Evolutionary conservation across 2,329 filamentous ascomycete genomes (phyloP).

Genomic region (Fusarium temperatum): DNA sequence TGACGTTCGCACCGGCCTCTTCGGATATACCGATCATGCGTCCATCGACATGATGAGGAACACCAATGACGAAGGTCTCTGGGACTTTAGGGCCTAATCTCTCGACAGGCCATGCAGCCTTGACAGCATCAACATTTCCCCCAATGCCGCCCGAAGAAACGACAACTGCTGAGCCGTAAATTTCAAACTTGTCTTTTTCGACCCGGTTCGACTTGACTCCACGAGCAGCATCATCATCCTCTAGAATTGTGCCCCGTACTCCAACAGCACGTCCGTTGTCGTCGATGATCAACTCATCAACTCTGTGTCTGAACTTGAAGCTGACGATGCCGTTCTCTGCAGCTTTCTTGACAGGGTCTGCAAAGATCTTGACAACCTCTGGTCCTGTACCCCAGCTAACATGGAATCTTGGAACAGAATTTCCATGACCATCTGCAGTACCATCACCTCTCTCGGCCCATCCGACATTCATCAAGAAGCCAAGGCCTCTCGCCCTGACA

Average conservation of each 20-base stretch:
- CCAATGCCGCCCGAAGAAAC: constrained; percentile 68
- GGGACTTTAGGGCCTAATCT: constrained; percentile 66
- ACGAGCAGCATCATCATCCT: constrained; percentile 58
- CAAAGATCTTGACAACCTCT: constrained; percentile 66
- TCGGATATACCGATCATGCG: constrained; percentile 68
- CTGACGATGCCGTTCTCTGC: constrained; percentile 62
- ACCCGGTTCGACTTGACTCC: constrained; percentile 62
- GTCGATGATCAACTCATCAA: constrained; percentile 66
- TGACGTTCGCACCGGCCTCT: constrained; percentile 59
- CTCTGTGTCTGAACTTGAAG: constrained; percentile 65
- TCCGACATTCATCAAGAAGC: constrained; percentile 63
- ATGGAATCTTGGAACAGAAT: constrained; percentile 71
- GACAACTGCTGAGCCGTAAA: constrained; percentile 62
- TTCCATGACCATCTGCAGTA: constrained; percentile 65
- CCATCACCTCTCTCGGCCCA: constrained; percentile 71
- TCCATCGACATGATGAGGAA: constrained; percentile 71
- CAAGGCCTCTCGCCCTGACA: constrained; percentile 61
- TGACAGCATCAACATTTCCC: constrained; percentile 68
- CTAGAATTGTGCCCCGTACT: constrained; percentile 62
- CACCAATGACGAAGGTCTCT: constrained; percentile 65
- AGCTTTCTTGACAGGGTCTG: constrained; percentile 63
- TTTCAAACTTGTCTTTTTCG: constrained; percentile 61
- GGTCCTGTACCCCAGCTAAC: constrained; percentile 69
- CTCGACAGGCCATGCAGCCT: constrained; percentile 65
- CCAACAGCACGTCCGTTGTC: constrained; percentile 62